Percentiles rank a stretch among this genome's conserved stretches.
Conservation (phyloP, 805 yeast genomes). For the Wickerhamia fluorescens region DNA sequence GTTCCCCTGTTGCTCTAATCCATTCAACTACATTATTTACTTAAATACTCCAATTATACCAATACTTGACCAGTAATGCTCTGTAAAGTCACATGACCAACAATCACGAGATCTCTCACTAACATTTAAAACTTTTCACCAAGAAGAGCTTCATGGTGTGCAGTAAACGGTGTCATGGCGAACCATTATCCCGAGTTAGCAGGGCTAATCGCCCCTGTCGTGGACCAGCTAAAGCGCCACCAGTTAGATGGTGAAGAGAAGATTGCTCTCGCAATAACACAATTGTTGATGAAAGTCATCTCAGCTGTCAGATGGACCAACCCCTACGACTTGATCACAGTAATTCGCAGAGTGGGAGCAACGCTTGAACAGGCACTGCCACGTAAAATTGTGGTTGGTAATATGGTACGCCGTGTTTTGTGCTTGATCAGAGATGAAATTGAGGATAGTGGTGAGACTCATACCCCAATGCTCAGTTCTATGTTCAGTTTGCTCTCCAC, state of each 20-base stretch:
- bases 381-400: slow-evolving; percentile 81
- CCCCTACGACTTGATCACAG: slow-evolving; percentile 61
- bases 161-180: too few species aligned
- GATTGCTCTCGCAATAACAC: slow-evolving; percentile 84
- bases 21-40: too few species aligned
- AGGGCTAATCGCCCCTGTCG: slow-evolving; percentile 32
- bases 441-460: slow-evolving; percentile 35
- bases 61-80: too few species aligned
- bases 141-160: too few species aligned
- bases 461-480: slow-evolving; percentile 58
- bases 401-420: slow-evolving; percentile 81
- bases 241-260: slow-evolving; percentile 75
- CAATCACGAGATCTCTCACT: too few species aligned
- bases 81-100: too few species aligned
- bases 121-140: too few species aligned
- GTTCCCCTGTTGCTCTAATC: too few species aligned
- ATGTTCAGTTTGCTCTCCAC: slow-evolving; percentile 84
- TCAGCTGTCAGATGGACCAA: slow-evolving; percentile 86
- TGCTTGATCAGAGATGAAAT: slow-evolving; percentile 84
- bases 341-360: slow-evolving; percentile 69
- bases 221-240: slow-evolving; percentile 64
- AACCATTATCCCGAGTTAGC: slow-evolving; percentile 20
- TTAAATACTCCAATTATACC: too few species aligned
- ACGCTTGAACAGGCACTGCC: slow-evolving; percentile 77
- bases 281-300: slow-evolving; percentile 76